phyloP scores from a whole-genome alignment of 805 yeast species.

The Hanseniaspora valbyensis region DNA sequence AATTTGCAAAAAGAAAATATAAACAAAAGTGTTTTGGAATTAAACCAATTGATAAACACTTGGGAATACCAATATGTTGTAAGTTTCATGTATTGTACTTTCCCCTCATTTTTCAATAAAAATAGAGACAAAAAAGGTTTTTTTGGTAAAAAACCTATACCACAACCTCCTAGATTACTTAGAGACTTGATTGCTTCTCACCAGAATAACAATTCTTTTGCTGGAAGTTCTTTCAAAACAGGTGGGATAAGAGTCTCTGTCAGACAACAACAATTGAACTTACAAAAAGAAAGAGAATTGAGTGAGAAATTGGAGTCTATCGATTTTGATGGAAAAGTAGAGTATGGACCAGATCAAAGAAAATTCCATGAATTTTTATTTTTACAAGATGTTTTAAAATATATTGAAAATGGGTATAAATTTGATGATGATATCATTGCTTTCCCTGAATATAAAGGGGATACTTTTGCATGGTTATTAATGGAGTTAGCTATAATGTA shows the following conservation, averaged over 20 bases:
- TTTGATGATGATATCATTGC: constrained; percentile 12
- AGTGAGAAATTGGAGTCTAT: neutral
- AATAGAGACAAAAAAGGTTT: constrained; percentile 4
- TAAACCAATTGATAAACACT: constrained; percentile 16
- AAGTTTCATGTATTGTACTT: constrained; percentile 28
- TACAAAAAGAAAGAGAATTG: constrained; percentile 5
- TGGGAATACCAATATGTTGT: constrained; percentile 29
- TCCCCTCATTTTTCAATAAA: constrained; percentile 24
- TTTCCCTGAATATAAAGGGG: constrained; percentile 11
- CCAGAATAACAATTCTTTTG: neutral
- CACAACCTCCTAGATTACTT: constrained; percentile 7
- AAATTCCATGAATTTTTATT: constrained; percentile 14
- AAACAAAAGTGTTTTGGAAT: neutral
- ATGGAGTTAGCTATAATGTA: constrained; percentile 12
- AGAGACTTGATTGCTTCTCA: constrained; percentile 4
- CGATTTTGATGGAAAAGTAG: constrained; percentile 7
- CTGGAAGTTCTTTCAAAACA: neutral
- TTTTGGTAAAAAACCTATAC: constrained; percentile 6
- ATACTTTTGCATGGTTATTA: constrained; percentile 14
- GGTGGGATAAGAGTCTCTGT: constrained; percentile 4
- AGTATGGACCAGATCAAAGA: constrained; percentile 11
- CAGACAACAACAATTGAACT: constrained; percentile 6
- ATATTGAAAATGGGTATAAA: neutral
- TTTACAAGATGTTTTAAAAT: constrained; percentile 8
- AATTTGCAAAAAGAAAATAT: too few relatives aligned